Base-by-base conservation (phyloP, 1,284 basidiomycete species). In the Testicularia cyperi region DNA sequence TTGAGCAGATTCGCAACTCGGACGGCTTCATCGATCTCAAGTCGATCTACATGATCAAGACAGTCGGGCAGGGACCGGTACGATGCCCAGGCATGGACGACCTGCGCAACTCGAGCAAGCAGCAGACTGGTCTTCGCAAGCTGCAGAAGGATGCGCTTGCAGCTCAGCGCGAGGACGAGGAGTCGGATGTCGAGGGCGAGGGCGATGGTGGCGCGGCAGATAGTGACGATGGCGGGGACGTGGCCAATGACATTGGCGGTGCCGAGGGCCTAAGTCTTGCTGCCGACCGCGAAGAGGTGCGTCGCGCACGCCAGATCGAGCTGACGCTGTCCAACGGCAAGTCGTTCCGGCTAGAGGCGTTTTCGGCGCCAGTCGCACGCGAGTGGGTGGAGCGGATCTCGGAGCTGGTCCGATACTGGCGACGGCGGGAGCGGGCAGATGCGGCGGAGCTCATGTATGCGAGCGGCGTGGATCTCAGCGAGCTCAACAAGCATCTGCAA, bases 371-470 rank as follows among this genome's bases (percentile, higher is more conserved):
- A 24, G 79, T 84, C 30, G 86, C 86, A 2, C 72, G 85, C 34
- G 87, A 92, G 65, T 92, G 89, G 89, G 84, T 90, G 37, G 81
- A 83, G 41, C 82, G 83, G 38, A 81, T 92, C 2, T 82, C 83
- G 20, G 82, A 81, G 28, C 80, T 91, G 21, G 78, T 86, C 25
- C 75, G 79, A 9, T 92, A 88, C 72, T 92, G 90, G 90, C 84
- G 82, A 40, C 80, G 83, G 41, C 82, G 85, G 27, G 85, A 88
- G 65, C 81, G 81, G 25, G 79, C 80, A 30, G 87, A 89, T 69
- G 85, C 89, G 14, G 80, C 80, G 43, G 81, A 85, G 48, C 86
- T 90, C 75, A 90, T 91, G 85, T 84, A 88, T 23, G 78, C 78
- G 19, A 27, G 81, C 81, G 38, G 75, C 23, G 38, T 55, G 19